Evolutionary conservation across 2,329 filamentous ascomycete genomes (phyloP).

Genomic region (Pyrenochaeta sp.): DNA sequence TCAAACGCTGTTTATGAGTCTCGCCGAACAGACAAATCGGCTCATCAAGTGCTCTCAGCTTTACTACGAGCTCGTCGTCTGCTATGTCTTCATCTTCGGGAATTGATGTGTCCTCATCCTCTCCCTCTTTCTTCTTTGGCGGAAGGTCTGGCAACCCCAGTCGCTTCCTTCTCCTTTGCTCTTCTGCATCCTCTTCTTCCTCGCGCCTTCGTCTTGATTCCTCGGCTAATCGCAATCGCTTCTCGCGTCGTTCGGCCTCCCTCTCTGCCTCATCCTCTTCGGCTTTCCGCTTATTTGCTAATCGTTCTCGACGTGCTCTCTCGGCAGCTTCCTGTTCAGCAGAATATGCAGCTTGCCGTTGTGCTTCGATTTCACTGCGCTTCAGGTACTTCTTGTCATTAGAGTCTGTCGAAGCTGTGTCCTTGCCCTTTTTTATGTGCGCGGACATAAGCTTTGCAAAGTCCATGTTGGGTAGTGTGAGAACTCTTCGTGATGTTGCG

Average conservation of each 20-base stretch:
- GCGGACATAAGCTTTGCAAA: constrained; percentile 93
- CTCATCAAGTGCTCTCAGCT: constrained; percentile 75
- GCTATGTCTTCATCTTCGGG: constrained; percentile 68
- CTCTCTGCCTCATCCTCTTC: constrained; percentile 85
- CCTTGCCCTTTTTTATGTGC: constrained; percentile 85
- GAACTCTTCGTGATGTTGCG: background rate
- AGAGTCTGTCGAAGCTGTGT: constrained; percentile 49
- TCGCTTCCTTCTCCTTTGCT: constrained; percentile 75
- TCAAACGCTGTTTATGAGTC: constrained; percentile 71
- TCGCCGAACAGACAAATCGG: constrained; percentile 81
- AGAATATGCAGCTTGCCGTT: constrained; percentile 79
- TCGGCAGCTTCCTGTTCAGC: constrained; percentile 82
- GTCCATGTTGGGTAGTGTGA: constrained; percentile 74
- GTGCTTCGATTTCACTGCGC: constrained; percentile 84
- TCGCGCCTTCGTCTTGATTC: constrained; percentile 76
- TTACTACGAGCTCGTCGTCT: constrained; percentile 73
- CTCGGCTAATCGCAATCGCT: constrained; percentile 80
- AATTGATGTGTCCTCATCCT: constrained; percentile 52
- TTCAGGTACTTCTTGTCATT: constrained; percentile 75
- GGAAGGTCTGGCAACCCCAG: constrained; percentile 81
- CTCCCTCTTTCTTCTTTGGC: constrained; percentile 57
- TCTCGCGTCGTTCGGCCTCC: constrained; percentile 77
- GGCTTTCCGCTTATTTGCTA: constrained; percentile 82
- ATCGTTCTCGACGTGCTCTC: constrained; percentile 72
- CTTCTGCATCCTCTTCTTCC: constrained; percentile 76